Base-by-base conservation (phyloP, 2,329 filamentous ascomycete species). In the Uncinocarpus reesii region DNA sequence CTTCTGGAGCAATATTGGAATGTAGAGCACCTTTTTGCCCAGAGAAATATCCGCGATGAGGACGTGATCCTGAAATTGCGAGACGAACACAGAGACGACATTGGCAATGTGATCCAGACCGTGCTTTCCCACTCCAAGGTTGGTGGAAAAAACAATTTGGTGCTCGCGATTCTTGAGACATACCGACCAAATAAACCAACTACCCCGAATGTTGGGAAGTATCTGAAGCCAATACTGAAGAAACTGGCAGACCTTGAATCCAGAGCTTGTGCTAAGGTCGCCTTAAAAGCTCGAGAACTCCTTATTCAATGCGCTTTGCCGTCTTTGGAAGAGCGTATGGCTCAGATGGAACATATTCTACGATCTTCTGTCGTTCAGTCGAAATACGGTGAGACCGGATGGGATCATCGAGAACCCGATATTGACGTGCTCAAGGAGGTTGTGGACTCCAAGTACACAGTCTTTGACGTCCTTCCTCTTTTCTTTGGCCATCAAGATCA, bases 261-360 rank as follows among this genome's bases (percentile, higher is more conserved):
- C 8, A 85, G 71, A 71, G 80, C 73, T 62, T 92, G 90, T 8
- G 86, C 90, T 56, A 98, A 96, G 80, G 90, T 98, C 35, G 87
- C 90, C 0, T 78, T 98, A 57, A 98, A 98, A 76, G 90, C 92
- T 38, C 85, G 92, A 63, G 92, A 98, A 72, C 83, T 96, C 44
- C 82, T 98, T 60, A 98, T 98, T 55, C 92, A 96, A 70, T 95
- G 88, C 64, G 89, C 92, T 47, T 78, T 98, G 65, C 92, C 92
- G 15, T 98, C 92, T 2, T 75, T 98, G 16, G 92, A 96, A 68
- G 92, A 98, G 76, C 83, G 92, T 58, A 85, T 86, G 21, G 79
- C 84, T 5, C 92, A 98, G 72, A 95, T 98, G 90, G 92, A 96
- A 74, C 90, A 96, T 68, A 98, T 98, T 56, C 76, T 98, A 48